Conservation (phyloP, 345 rosid genomes). For the Syzygium aromaticum region DNA sequence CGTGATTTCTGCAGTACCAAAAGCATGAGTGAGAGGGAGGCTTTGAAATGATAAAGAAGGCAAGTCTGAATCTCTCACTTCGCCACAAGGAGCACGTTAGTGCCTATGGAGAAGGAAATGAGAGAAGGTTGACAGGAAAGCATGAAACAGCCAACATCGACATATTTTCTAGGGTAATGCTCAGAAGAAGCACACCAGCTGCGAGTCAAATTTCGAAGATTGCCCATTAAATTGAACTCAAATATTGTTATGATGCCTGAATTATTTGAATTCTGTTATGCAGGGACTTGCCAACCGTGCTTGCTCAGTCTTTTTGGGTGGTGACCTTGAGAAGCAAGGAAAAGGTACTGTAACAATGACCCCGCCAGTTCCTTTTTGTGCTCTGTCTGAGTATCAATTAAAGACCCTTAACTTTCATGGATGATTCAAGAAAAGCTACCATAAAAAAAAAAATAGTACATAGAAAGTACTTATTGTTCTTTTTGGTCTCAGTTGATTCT, state of each 20-base stretch:
- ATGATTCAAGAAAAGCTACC: no score
- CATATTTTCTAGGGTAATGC: slow-evolving; percentile 76
- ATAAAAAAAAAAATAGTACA: neutral
- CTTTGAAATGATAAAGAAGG: slow-evolving; percentile 73
- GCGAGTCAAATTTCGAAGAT: neutral
- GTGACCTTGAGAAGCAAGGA: slow-evolving; percentile 74
- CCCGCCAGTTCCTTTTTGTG: no score
- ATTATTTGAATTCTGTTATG: neutral
- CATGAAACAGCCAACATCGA: slow-evolving; percentile 87
- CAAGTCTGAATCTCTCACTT: slow-evolving; percentile 74
- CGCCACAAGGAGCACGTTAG: slow-evolving; percentile 74
- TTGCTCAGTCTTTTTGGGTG: slow-evolving; percentile 79
- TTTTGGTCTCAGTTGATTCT: neutral
- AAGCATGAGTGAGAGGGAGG: slow-evolving; percentile 93
- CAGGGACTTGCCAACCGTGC: slow-evolving; percentile 94
- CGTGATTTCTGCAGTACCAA: slow-evolving; percentile 4
- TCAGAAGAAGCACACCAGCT: neutral
- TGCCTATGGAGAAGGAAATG: slow-evolving; percentile 91
- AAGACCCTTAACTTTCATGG: no score
- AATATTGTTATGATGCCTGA: neutral
- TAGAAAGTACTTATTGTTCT: neutral
- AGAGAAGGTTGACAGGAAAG: slow-evolving; percentile 87
- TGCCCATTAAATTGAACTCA: neutral
- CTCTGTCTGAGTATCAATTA: no score
- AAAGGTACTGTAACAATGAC: slow-evolving; percentile 41